These are phyloP conservation scores for Didymella segeticola DNA, from an alignment of 2,329 filamentous ascomycete species.

Conservation along the genomic window DNA sequence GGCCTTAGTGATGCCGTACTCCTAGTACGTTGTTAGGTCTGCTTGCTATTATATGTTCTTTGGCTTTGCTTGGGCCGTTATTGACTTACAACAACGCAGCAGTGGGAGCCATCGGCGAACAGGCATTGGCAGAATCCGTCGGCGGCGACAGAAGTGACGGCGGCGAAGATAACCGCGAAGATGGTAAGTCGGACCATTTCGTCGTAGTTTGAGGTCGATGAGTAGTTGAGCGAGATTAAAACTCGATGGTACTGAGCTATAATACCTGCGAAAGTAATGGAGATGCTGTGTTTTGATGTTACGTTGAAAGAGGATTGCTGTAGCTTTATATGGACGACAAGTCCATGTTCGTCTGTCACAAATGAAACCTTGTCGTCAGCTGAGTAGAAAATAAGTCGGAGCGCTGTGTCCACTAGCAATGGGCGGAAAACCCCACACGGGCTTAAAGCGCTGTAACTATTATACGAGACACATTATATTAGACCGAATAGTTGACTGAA, in stretches of 20 bases:
- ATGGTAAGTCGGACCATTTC: slow-evolving; percentile 9
- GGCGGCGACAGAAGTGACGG: slow-evolving; percentile 11
- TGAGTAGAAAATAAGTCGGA: slow-evolving; percentile 1
- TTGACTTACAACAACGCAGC: slow-evolving; percentile 14
- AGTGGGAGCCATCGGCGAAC: slow-evolving; percentile 6
- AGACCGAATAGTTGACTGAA: slow-evolving; percentile 4
- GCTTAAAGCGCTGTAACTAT: slow-evolving; percentile 4
- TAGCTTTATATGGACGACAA: slow-evolving; percentile 6
- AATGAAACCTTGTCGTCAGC: slow-evolving; percentile 4
- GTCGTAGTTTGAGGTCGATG: slow-evolving; percentile 2
- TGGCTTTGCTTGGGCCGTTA: slow-evolving; percentile 1
- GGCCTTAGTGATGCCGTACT: slow-evolving; percentile 7
- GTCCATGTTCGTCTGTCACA: slow-evolving; percentile 5
- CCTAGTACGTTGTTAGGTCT: slow-evolving; percentile 5
- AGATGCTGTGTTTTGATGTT: slow-evolving; percentile 2
- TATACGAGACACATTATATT: slow-evolving; percentile 3
- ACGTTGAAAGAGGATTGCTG: not conserved
- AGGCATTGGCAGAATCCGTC: slow-evolving; percentile 13
- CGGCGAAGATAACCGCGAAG: slow-evolving; percentile 9
- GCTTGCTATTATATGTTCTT: slow-evolving; percentile 3
- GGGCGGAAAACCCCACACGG: not conserved
- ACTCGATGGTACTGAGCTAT: slow-evolving; percentile 1
- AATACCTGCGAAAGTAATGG: slow-evolving; percentile 1
- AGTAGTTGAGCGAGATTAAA: slow-evolving; percentile 1
- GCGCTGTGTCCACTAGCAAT: slow-evolving; percentile 2